Evolutionary conservation across 2,329 filamentous ascomycete genomes (phyloP), one percentile per base, ranked within the genome.

Genomic region (Fusarium verticillioides): DNA sequence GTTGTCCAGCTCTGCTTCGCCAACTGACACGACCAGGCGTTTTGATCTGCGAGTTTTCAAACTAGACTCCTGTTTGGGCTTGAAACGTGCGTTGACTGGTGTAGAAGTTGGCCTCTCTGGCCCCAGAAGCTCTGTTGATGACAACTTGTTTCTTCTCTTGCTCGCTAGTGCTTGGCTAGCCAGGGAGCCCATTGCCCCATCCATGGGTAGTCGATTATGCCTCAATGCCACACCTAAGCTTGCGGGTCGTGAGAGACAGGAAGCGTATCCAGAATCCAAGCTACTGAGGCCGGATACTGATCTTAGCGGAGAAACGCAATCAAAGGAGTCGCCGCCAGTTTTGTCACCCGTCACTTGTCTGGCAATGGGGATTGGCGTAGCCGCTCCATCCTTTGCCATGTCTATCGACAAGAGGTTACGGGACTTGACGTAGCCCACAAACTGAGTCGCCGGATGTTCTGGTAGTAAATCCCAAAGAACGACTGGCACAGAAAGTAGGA

Each of bases 201-300:
- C 76, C 42, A 65, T 59, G 18, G 69, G 72, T 61, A 75, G 56
- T 46, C 75, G 71, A 26, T 53, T 60, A 13, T 59, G 69, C 43
- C 68, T 78, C 32, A 66, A 60, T 54, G 62, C 59, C 59, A 67
- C 63, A 62, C 50, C 50, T 18, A 78, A 58, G 42, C 67, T 70
- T 43, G 64, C 70, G 36, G 76, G 76, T 15, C 71, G 70, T 19
- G 76, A 72, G 44, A 77, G 68, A 30, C 66, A 69, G 23, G 76
- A 78, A 57, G 76, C 75, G 49, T 78, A 78, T 52, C 76, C 76
- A 34, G 76, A 78, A 69, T 78, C 76, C 46, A 78, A 72, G 40
- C 76, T 78, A 49, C 69, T 71, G 50, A 77, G 50, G 9, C 71
- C 76, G 15, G 76, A 76, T 19, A 62, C 72, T 9, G 69, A 77